Percentiles rank a stretch among this genome's conserved stretches.
phyloP scores from a whole-genome alignment of 331 rosid species.

The Malus hybrid region DNA sequence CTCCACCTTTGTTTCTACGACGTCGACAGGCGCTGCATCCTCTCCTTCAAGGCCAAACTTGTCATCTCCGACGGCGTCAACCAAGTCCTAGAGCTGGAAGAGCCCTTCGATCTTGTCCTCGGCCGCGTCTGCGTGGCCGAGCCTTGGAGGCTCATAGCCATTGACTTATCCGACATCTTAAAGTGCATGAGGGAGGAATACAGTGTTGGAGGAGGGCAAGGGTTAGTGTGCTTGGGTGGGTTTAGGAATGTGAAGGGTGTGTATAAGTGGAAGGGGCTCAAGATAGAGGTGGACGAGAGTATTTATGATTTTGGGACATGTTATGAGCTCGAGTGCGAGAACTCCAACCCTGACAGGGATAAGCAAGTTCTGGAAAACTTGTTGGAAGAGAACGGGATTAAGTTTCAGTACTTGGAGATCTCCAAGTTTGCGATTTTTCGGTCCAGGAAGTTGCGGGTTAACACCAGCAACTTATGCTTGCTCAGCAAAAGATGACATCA shows the following conservation, averaged over 20 bases:
- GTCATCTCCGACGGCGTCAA: constrained; percentile 39
- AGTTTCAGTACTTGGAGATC: constrained; percentile 26
- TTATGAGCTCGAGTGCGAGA: constrained; percentile 61
- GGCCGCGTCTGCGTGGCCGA: constrained; percentile 46
- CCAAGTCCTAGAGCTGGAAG: constrained; percentile 47
- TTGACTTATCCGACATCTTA: constrained; percentile 21
- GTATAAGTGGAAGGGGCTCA: constrained; percentile 48
- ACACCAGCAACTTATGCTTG: no score
- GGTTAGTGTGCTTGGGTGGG: constrained; percentile 52
- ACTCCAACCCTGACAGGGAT: constrained; percentile 27
- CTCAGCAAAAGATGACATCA: no score
- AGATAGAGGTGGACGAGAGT: constrained; percentile 50
- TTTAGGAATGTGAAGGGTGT: constrained; percentile 52
- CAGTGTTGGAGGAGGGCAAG: constrained; percentile 6
- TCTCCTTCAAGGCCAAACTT: constrained; percentile 49
- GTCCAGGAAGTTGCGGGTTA: constrained; percentile 35
- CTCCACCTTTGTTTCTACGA: constrained; percentile 51
- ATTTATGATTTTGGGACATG: constrained; percentile 51
- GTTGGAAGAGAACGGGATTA: constrained; percentile 32
- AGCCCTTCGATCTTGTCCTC: constrained; percentile 36
- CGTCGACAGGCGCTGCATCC: constrained; percentile 16
- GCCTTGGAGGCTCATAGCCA: constrained; percentile 40
- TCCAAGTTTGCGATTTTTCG: constrained; percentile 39
- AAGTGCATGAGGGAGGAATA: constrained; percentile 33
- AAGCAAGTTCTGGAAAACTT: constrained; percentile 33